A percentile compares a stretch with the other conserved stretches of the same genome.
Evolutionary conservation across 148 eudicot genomes (phyloP).

Genomic region (Camellia japonica): DNA sequence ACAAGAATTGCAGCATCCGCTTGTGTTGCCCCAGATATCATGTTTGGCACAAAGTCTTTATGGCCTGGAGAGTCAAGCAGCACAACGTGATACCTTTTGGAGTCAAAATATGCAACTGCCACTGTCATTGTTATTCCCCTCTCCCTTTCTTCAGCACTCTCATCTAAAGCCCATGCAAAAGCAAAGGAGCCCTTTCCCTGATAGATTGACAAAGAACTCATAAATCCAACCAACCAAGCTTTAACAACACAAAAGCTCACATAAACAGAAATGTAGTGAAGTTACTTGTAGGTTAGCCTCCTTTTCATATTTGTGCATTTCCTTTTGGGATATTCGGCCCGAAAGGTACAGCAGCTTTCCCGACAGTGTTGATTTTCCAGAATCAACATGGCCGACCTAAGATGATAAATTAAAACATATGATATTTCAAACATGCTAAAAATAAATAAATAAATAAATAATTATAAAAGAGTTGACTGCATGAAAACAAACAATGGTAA

Average conservation of each 20-base stretch:
- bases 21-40: conserved; percentile 99
- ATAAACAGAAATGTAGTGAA: conserved; percentile 1
- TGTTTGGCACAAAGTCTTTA: conserved; percentile 96
- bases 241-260: not conserved
- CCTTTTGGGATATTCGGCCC: conserved; percentile 78
- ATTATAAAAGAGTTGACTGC: not conserved
- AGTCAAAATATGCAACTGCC: conserved; percentile 92
- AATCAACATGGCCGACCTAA: conserved; percentile 99
- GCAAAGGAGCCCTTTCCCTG: conserved; percentile 99
- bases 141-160: conserved; percentile 96
- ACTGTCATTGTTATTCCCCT: conserved; percentile 98
- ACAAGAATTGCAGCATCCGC: conserved; percentile 97
- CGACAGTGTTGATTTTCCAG: conserved; percentile 95
- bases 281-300: conserved; percentile 83
- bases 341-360: conserved; percentile 88
- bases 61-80: conserved; percentile 97
- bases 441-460: not conserved
- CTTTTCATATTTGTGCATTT: conserved; percentile 88
- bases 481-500: not conserved
- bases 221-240: conserved; percentile 14
- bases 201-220: conserved; percentile 15
- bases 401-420: not conserved
- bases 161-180: conserved; percentile 98
- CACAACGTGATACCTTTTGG: conserved; percentile 77
- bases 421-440: not conserved